These are phyloP conservation scores for Fusarium camptoceras DNA, from an alignment of 2,329 filamentous ascomycete species.

Conservation along the genomic window DNA sequence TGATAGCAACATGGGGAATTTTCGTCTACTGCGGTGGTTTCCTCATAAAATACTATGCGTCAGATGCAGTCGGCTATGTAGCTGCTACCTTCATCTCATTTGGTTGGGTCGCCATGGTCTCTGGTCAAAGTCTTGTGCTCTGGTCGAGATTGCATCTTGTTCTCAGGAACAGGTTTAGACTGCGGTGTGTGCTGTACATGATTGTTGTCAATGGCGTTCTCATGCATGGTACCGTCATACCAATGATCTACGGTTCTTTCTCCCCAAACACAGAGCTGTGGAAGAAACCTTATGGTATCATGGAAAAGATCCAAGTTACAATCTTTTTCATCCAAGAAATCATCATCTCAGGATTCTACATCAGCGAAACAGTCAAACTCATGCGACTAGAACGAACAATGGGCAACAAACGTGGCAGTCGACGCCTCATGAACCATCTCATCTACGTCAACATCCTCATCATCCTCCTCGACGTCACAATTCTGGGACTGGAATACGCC, in stretches of 20 bases:
- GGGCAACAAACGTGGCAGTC: slow-evolving; percentile 37
- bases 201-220: slow-evolving; percentile 67
- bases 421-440: slow-evolving; percentile 53
- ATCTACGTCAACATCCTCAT: slow-evolving; percentile 60
- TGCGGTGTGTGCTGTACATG: slow-evolving; percentile 65
- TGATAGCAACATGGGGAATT: slow-evolving; percentile 52
- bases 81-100: slow-evolving; percentile 38
- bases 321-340: slow-evolving; percentile 68
- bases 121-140: slow-evolving; percentile 70
- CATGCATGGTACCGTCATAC: slow-evolving; percentile 64
- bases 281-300: slow-evolving; percentile 54
- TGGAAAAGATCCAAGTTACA: slow-evolving; percentile 68
- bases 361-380: slow-evolving; percentile 63
- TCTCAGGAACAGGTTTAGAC: slow-evolving; percentile 60
- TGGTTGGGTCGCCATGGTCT: slow-evolving; percentile 63
- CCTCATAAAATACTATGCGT: slow-evolving; percentile 54
- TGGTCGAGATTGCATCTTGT: slow-evolving; percentile 73
- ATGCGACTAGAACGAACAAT: slow-evolving; percentile 56
- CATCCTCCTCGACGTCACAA: slow-evolving; percentile 59
- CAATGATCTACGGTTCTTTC: slow-evolving; percentile 67
- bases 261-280: slow-evolving; percentile 41
- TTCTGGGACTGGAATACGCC: slow-evolving; percentile 54
- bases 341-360: slow-evolving; percentile 65
- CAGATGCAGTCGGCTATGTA: slow-evolving; percentile 35
- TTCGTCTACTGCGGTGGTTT: slow-evolving; percentile 58